A percentile compares a stretch with the other conserved stretches of the same genome.
Evolutionary conservation across 2,329 filamentous ascomycete species (phyloP).

Genomic region (Orbilia ellipsospora): DNA sequence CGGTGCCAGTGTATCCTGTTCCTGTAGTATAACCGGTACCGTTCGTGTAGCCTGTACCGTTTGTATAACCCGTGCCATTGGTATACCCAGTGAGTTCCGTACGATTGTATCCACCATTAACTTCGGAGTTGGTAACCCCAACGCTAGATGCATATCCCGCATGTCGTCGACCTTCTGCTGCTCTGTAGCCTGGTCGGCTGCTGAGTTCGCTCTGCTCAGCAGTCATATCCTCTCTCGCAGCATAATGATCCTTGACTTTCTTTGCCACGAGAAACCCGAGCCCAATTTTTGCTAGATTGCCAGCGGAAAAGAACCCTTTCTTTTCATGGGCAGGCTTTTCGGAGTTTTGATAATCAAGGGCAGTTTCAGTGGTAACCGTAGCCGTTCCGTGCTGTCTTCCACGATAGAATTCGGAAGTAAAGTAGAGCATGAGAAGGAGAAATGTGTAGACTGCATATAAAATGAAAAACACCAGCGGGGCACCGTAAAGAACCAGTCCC

Average conservation of each 20-base stretch:
- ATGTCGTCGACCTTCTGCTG: conserved; percentile 17
- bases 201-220: conserved; percentile 51
- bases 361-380: conserved; percentile 50
- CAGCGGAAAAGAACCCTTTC: conserved; percentile 26
- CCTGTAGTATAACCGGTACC: conserved; percentile 43
- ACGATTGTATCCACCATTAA: conserved; percentile 49
- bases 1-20: conserved; percentile 47
- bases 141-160: conserved; percentile 49
- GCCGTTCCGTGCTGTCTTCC: conserved; percentile 48
- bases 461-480: conserved; percentile 84
- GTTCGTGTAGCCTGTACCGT: conserved; percentile 37
- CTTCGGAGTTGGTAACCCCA: conserved; percentile 51
- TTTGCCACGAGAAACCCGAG: conserved; percentile 50
- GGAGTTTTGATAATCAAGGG: conserved; percentile 38
- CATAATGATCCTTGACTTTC: conserved; percentile 52
- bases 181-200: conserved; percentile 29
- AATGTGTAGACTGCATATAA: conserved; percentile 83
- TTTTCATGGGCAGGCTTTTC: conserved; percentile 37
- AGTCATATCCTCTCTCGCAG: conserved; percentile 37
- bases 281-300: conserved; percentile 44
- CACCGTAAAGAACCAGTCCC: conserved; percentile 90
- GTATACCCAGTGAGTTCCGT: conserved; percentile 46
- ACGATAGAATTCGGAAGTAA: conserved; percentile 74
- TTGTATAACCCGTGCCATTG: conserved; percentile 37
- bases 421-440: conserved; percentile 78